These are phyloP conservation scores for Trichomonas gallinae DNA, from an alignment of 208 protist species.

Conservation along the genomic window DNA sequence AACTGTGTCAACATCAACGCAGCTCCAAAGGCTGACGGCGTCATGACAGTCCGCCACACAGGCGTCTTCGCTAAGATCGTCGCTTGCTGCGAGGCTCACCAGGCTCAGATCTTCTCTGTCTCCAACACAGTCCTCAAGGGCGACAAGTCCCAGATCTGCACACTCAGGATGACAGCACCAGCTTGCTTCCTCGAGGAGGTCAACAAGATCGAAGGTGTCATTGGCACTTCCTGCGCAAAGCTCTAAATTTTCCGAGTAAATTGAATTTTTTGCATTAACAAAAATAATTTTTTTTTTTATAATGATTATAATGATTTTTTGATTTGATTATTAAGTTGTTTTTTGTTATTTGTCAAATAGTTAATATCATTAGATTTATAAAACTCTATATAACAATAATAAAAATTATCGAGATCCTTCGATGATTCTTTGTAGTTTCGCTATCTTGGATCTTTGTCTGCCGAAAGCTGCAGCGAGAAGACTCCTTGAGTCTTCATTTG, in stretches of 20 bases:
- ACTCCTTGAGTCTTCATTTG: neutral
- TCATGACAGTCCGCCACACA: neutral
- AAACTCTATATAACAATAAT: too few relatives aligned
- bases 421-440: neutral
- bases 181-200: neutral
- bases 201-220: neutral
- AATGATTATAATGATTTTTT: too few relatives aligned
- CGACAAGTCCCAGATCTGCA: neutral
- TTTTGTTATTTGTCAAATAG: too few relatives aligned
- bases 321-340: too few relatives aligned
- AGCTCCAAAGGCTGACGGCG: neutral
- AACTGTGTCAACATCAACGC: neutral
- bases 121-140: neutral
- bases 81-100: neutral
- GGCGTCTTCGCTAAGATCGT: neutral
- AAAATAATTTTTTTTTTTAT: too few relatives aligned
- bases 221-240: neutral
- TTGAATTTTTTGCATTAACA: neutral
- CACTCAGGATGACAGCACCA: neutral
- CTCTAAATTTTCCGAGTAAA: neutral
- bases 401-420: too few relatives aligned
- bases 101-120: neutral
- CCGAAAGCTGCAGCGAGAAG: neutral
- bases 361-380: too few relatives aligned
- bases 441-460: neutral